Evolutionary conservation across 2,329 filamentous ascomycete species (phyloP).

Genomic region (Cladosporium halotolerans): DNA sequence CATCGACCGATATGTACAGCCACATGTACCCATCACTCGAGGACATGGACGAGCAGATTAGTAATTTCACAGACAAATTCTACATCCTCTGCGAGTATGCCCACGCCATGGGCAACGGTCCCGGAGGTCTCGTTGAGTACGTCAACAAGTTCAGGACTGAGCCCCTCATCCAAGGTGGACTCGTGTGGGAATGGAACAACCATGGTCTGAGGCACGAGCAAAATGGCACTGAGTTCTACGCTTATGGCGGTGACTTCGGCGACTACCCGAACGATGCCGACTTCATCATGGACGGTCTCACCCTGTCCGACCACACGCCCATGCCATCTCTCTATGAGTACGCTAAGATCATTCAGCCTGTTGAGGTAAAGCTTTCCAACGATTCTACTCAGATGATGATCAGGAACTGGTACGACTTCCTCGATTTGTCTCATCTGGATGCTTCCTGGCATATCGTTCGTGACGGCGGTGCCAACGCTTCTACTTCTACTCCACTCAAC

Average conservation of each 20-base stretch:
- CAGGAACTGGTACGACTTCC: constrained; percentile 34
- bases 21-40: constrained; percentile 59
- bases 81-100: constrained; percentile 50
- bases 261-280: constrained; percentile 34
- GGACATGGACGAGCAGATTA: constrained; percentile 31
- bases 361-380: constrained; percentile 20
- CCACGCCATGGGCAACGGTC: constrained; percentile 66
- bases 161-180: constrained; percentile 56
- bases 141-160: constrained; percentile 55
- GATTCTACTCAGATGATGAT: constrained; percentile 24
- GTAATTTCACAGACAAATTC: constrained; percentile 37
- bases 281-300: constrained; percentile 38
- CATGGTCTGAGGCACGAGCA: constrained; percentile 34
- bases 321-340: constrained; percentile 35
- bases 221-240: constrained; percentile 32
- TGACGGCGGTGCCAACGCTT: not conserved
- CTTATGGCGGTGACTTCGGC: constrained; percentile 36
- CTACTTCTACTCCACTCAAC: constrained; percentile 3
- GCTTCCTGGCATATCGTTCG: constrained; percentile 9
- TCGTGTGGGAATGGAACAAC: constrained; percentile 40
- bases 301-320: constrained; percentile 34
- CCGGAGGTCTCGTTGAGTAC: constrained; percentile 50
- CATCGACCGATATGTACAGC: constrained; percentile 58
- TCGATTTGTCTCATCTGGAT: constrained; percentile 14
- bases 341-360: constrained; percentile 38